Conservation (phyloP, 768 basidiomycete species). For the Leccinum aurantiacum region DNA sequence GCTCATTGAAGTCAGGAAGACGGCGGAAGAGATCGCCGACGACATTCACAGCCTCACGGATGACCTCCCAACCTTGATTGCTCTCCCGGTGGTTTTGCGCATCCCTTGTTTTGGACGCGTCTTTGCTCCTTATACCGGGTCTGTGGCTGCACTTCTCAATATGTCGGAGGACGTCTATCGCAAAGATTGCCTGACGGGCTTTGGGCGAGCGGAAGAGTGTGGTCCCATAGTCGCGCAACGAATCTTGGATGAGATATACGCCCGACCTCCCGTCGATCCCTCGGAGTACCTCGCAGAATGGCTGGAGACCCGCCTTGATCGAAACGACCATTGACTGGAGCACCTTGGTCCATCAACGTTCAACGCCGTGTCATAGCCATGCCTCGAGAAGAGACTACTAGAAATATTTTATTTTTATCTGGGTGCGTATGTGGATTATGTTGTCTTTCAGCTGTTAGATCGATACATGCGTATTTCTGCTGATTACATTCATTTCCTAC, state of each 20-base stretch:
- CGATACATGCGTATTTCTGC: background rate
- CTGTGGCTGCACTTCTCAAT: slow-evolving; percentile 54
- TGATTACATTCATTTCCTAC: background rate
- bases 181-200: slow-evolving; percentile 67
- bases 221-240: slow-evolving; percentile 56
- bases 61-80: slow-evolving; percentile 72
- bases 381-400: background rate
- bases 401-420: background rate
- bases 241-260: slow-evolving; percentile 50
- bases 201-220: slow-evolving; percentile 76
- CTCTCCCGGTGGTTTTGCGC: slow-evolving; percentile 65
- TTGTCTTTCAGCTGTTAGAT: background rate
- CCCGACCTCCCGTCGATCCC: slow-evolving; percentile 32
- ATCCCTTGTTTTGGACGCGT: slow-evolving; percentile 31
- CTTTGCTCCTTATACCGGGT: slow-evolving; percentile 19
- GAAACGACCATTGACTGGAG: slow-evolving; percentile 20
- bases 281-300: slow-evolving; percentile 40
- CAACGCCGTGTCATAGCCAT: background rate
- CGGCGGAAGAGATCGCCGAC: slow-evolving; percentile 29
- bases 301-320: slow-evolving; percentile 38
- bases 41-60: slow-evolving; percentile 56
- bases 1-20: slow-evolving; percentile 19
- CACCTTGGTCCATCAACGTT: background rate
- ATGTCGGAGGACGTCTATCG: slow-evolving; percentile 65
- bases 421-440: background rate